Percentiles rank a stretch among this genome's conserved stretches.
phyloP scores from a whole-genome alignment of 495 filamentous ascomycete species.

The Collariella sp. region DNA sequence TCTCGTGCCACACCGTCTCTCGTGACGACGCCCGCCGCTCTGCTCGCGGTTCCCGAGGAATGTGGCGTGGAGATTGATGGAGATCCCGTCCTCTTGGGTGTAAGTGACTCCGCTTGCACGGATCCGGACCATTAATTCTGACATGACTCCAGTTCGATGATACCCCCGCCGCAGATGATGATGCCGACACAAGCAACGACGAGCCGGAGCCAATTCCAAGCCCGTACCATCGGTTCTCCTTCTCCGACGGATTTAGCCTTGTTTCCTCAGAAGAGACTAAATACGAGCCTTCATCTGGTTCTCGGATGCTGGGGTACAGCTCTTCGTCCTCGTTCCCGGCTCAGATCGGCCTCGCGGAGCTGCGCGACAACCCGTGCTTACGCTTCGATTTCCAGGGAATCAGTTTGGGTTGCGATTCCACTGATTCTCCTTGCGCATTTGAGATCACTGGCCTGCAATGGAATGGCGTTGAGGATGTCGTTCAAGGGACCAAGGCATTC shows the following conservation, averaged over 20 bases:
- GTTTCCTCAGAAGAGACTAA: slow-evolving; percentile 17
- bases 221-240: slow-evolving; percentile 37
- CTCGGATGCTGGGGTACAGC: slow-evolving; percentile 32
- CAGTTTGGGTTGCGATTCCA: slow-evolving; percentile 36
- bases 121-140: not conserved
- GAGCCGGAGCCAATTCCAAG: slow-evolving; percentile 26
- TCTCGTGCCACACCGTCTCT: not conserved
- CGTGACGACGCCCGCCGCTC: not conserved
- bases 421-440: slow-evolving; percentile 28
- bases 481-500: slow-evolving; percentile 21
- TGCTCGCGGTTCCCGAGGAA: not conserved
- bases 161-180: slow-evolving; percentile 20
- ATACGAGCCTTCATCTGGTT: slow-evolving; percentile 33
- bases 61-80: slow-evolving; percentile 22
- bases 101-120: not conserved
- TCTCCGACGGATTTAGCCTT: slow-evolving; percentile 33
- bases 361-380: slow-evolving; percentile 31
- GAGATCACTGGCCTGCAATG: slow-evolving; percentile 31
- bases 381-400: slow-evolving; percentile 34
- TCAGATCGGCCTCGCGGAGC: slow-evolving; percentile 29
- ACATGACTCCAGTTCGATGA: slow-evolving; percentile 35
- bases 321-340: slow-evolving; percentile 17
- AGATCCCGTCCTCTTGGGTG: slow-evolving; percentile 26
- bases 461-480: slow-evolving; percentile 16
- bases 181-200: slow-evolving; percentile 13